Evolutionary conservation across 805 yeast genomes (phyloP), one percentile per base, ranked within the genome.

Genomic region (Kuraishia borneana): DNA sequence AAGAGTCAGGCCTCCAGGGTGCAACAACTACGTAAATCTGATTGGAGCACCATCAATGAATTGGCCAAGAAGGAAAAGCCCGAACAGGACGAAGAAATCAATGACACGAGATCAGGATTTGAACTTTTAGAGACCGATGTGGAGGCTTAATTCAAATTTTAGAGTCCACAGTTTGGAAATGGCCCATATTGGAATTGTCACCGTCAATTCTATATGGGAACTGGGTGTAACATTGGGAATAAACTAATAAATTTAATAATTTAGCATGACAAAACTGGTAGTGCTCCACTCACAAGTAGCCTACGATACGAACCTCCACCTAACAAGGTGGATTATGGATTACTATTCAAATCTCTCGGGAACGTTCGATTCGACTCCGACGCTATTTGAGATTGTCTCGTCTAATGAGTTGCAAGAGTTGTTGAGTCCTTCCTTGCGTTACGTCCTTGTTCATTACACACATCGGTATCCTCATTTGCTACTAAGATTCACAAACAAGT

Each of bases 361-460:
- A 21, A 72, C 79, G 31, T 58, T 85, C 42, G 88, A 83, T 46
- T 65, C 78, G 2, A 67, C 77, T 2, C 97, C 97, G 1, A 87
- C 96, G 0, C 61, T 89, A 2, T 89, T 88, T 54, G 98, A 89
- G 61, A 68, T 89, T 33, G 61, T 85, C 9, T 84, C 96, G 0
- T 73, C 95, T 0, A 68, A 70, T 39, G 95, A 89, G 56, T 66
- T 89, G 18, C 84, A 83, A 39, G 61, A 69, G 2, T 63, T 89
- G 37, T 59, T 89, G 22, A 76, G 94, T 0, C 95, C 96, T 0
- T 83, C 96, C 0, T 51, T 87, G 16, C 59, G 95, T 36, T 88
- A 77, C 54, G 65, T 89, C 7, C 54, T 89, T 13, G 83, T 83
- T 5, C 84, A 84, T 48, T 83, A 83, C 53, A 81, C 95, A 1